Percentiles rank a stretch among this genome's conserved stretches.
phyloP scores from a whole-genome alignment of 2,329 filamentous ascomycete species.

The Neonectria neomacrospora region DNA sequence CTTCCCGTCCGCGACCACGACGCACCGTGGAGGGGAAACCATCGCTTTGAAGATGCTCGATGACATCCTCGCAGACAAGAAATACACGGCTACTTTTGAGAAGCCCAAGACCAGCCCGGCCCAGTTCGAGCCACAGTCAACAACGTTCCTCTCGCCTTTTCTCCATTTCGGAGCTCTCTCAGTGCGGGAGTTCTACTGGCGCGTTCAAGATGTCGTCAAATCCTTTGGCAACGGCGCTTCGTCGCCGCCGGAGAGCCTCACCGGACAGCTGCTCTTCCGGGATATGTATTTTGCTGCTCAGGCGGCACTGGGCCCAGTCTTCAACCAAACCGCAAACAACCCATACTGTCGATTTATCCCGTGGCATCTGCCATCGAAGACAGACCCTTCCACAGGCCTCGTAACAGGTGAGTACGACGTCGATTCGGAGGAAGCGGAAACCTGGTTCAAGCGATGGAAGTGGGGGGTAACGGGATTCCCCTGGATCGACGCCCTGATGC shows the following conservation, averaged over 20 bases:
- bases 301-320: slow-evolving; percentile 71
- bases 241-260: slow-evolving; percentile 73
- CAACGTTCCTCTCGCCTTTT: slow-evolving; percentile 78
- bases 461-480: slow-evolving; percentile 78
- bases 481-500: slow-evolving; percentile 85
- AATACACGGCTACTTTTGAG: slow-evolving; percentile 78
- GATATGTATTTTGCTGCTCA: slow-evolving; percentile 89
- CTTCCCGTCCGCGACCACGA: slow-evolving; percentile 71
- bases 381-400: slow-evolving; percentile 56
- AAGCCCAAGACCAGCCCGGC: slow-evolving; percentile 82
- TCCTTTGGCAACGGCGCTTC: slow-evolving; percentile 67
- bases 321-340: slow-evolving; percentile 74
- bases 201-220: slow-evolving; percentile 70
- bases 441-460: slow-evolving; percentile 76
- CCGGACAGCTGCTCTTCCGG: slow-evolving; percentile 78
- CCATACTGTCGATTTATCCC: slow-evolving; percentile 77
- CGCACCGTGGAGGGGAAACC: slow-evolving; percentile 77
- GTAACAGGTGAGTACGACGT: slow-evolving; percentile 71
- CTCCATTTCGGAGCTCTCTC: slow-evolving; percentile 79
- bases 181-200: slow-evolving; percentile 79
- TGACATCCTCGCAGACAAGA: slow-evolving; percentile 68
- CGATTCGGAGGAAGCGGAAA: slow-evolving; percentile 70
- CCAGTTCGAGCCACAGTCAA: slow-evolving; percentile 77
- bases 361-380: slow-evolving; percentile 77
- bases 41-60: slow-evolving; percentile 68